Conservation (phyloP, 441 rosid species). For the Iberis amara region DNA sequence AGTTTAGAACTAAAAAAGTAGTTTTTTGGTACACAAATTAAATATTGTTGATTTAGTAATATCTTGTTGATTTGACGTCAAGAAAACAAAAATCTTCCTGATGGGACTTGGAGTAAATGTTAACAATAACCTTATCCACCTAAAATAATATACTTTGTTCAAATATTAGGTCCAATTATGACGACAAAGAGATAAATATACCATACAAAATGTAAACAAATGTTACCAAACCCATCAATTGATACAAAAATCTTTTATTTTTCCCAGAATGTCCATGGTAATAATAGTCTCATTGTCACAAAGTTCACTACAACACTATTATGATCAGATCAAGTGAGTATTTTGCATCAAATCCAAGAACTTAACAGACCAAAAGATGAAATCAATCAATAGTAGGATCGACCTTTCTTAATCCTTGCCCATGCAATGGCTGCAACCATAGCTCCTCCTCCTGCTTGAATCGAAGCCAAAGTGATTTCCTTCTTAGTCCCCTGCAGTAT, state of each 20-base stretch:
- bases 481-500: slow-evolving; percentile 43
- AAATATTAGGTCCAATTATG: too few species aligned
- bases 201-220: neutral
- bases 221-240: neutral
- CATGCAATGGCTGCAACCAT: slow-evolving; percentile 66
- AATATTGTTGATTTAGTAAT: too few species aligned
- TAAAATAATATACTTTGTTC: too few species aligned
- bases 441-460: slow-evolving; percentile 29
- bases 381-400: slow-evolving; percentile 37
- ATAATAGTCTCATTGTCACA: neutral
- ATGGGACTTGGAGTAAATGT: too few species aligned
- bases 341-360: slow-evolving; percentile 8
- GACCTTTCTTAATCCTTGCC: slow-evolving; percentile 44
- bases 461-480: slow-evolving; percentile 35
- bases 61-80: too few species aligned
- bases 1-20: too few species aligned
- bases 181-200: neutral
- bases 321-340: neutral
- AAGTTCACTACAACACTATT: slow-evolving; percentile 1
- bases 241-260: neutral
- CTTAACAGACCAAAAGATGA: slow-evolving; percentile 1
- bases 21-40: too few species aligned
- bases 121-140: too few species aligned
- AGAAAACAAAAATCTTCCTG: too few species aligned
- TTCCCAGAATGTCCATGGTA: neutral